Evolutionary conservation across 768 basidiomycete species (phyloP).

Genomic region (Phylloporus sp.): DNA sequence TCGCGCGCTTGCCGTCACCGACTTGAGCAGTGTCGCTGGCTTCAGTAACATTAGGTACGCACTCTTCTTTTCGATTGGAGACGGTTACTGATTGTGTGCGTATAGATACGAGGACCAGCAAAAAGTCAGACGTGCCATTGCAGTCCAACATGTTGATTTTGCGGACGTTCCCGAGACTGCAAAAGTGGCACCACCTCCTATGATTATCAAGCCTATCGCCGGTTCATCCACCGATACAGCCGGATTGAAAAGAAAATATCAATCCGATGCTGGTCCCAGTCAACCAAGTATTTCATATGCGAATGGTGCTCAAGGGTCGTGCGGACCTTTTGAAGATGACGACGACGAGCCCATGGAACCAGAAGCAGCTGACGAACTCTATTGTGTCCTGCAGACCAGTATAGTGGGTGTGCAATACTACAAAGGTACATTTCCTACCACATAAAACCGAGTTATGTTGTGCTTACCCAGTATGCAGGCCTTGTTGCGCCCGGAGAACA

Average conservation of each 20-base stretch:
- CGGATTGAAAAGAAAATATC: constrained; percentile 45
- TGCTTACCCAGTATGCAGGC: constrained; percentile 40
- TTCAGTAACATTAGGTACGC: constrained; percentile 51
- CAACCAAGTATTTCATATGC: constrained; percentile 15
- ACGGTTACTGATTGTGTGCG: not conserved
- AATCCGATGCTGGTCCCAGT: constrained; percentile 19
- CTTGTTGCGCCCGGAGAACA: constrained; percentile 79
- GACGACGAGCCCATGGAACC: constrained; percentile 41
- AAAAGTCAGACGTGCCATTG: constrained; percentile 59
- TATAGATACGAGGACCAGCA: constrained; percentile 56
- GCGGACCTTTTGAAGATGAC: constrained; percentile 33
- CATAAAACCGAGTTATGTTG: not conserved
- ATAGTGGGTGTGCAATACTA: constrained; percentile 88
- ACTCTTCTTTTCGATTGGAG: not conserved
- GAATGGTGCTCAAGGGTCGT: constrained; percentile 6
- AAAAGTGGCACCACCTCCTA: constrained; percentile 11
- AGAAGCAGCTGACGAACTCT: constrained; percentile 63
- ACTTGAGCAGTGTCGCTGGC: constrained; percentile 44
- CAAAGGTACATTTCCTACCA: constrained; percentile 39
- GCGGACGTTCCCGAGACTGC: constrained; percentile 53
- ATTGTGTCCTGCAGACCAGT: constrained; percentile 52
- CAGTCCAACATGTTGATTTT: constrained; percentile 50
- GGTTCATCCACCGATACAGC: constrained; percentile 6
- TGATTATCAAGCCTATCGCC: not conserved
- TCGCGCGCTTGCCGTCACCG: constrained; percentile 40